phyloP scores from a whole-genome alignment of 169 alveolate species.

The Hepatocystis sp. region DNA sequence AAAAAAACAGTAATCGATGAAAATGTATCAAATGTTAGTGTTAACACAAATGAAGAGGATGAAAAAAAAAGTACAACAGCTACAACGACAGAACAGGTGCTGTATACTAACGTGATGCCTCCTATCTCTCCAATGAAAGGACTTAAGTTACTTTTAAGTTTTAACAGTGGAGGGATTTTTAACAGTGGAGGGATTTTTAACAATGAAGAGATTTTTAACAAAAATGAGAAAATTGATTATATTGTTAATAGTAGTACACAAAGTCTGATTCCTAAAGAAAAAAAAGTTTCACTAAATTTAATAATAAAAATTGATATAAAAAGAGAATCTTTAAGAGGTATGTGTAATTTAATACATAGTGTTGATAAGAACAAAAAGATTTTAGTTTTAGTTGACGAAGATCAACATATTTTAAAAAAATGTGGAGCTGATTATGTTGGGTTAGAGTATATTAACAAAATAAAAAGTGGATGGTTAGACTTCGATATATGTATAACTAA shows the following conservation, averaged over 20 bases:
- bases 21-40: background rate
- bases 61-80: background rate
- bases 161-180: background rate
- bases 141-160: conserved; percentile 37
- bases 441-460: conserved; percentile 79
- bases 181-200: too few species aligned
- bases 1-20: conserved; percentile 5
- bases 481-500: conserved; percentile 91
- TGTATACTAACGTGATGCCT: conserved; percentile 11
- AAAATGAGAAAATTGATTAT: too few species aligned
- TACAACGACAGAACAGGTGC: background rate
- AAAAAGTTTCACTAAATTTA: conserved; percentile 24
- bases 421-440: conserved; percentile 86
- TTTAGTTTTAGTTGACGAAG: conserved; percentile 43
- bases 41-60: background rate
- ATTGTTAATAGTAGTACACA: too few species aligned
- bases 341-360: conserved; percentile 58
- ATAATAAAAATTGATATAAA: conserved; percentile 51
- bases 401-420: conserved; percentile 23
- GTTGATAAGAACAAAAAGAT: conserved; percentile 62
- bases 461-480: conserved; percentile 90
- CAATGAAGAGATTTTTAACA: too few species aligned
- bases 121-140: conserved; percentile 62
- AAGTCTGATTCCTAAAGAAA: too few species aligned
- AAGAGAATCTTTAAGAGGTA: conserved; percentile 70